Base-by-base conservation (phyloP, 148 eudicot genomes). In the Hydrangea macrophylla region DNA sequence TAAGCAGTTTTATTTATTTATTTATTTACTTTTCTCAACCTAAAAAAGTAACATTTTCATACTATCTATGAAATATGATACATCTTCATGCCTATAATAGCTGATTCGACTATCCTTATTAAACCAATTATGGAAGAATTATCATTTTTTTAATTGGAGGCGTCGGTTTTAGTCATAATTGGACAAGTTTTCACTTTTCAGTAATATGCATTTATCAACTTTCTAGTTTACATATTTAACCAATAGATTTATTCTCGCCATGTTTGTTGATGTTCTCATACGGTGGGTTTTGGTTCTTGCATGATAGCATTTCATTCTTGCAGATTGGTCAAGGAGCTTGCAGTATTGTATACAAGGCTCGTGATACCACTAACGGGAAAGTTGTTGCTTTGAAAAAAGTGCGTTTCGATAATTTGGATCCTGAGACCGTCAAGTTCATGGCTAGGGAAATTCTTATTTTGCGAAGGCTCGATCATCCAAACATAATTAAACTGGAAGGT, bases 301-400 rank as follows among this genome's bases (percentile, higher is more conserved):
- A 51, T 64, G 68, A 65, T 83, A 28, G 68, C 57, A 20, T 69
- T 56, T 72, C 56, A 22, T 73, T 70, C 58, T 78, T 81, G 77
- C 91, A 92, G 98, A 89, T 92, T 73, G 98, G 98, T 45, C 96
- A 92, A 90, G 98, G 98, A 58, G 89, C 96, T 64, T 92, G 89
- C 71, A 92, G 98, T 68, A 92, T 79, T 75, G 98, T 92, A 62
- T 92, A 87, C 81, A 92, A 86, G 81, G 96, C 96, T 75, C 82
- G 85, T 5, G 98, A 92, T 73, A 84, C 81, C 36, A 79, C 65
- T 25, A 56, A 70, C 57, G 78, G 78, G 57, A 87, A 89, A 63
- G 58, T 72, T 33, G 98, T 92, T 71, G 98, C 98, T 68, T 75
- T 92, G 69, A 92, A 92, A 77, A 87, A 81, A 74, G 98, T 92